Evolutionary conservation across 2,329 filamentous ascomycete genomes (phyloP), one percentile per base, ranked within the genome.

Genomic region (Nannizziopsis barbatae): DNA sequence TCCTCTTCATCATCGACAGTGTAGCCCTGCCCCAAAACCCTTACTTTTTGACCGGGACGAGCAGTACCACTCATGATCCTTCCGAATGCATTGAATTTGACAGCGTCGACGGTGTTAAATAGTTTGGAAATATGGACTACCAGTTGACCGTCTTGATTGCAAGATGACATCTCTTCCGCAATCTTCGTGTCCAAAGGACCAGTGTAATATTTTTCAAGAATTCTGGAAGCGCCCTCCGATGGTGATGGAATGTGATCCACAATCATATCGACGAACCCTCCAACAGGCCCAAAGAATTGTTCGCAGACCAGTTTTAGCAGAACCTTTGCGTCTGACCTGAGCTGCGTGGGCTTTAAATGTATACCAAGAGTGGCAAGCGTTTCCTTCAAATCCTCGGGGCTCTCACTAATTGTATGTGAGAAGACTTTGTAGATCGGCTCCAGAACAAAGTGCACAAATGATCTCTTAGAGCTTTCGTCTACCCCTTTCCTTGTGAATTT

Each of bases 351-450:
- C 69, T 96, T 98, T 53, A 98, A 71, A 15, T 74, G 69, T 58
- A 98, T 95, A 10, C 88, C 87, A 8, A 98, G 73, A 15, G 79
- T 80, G 14, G 77, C 80, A 50, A 98, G 70, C 0, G 88, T 92
- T 41, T 76, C 75, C 60, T 84, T 88, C 51, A 98, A 71, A 57
- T 94, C 85, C 47, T 86, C 82, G 0, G 90, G 85, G 59, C 81
- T 90, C 62, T 93, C 84, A 61, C 88, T 93, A 60, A 98, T 86
- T 3, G 89, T 93, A 64, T 95, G 87, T 12, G 88, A 90, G 65
- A 90, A 96, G 37, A 98, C 75, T 67, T 98, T 98, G 76, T 98
- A 98, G 57, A 98, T 88, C 14, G 92, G 92, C 63, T 98, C 92
- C 42, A 98, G 73, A 22, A 98, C 77, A 64, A 96, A 98, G 66